Conservation (phyloP, 805 yeast genomes). For the Metschnikowia amazonensis region DNA sequence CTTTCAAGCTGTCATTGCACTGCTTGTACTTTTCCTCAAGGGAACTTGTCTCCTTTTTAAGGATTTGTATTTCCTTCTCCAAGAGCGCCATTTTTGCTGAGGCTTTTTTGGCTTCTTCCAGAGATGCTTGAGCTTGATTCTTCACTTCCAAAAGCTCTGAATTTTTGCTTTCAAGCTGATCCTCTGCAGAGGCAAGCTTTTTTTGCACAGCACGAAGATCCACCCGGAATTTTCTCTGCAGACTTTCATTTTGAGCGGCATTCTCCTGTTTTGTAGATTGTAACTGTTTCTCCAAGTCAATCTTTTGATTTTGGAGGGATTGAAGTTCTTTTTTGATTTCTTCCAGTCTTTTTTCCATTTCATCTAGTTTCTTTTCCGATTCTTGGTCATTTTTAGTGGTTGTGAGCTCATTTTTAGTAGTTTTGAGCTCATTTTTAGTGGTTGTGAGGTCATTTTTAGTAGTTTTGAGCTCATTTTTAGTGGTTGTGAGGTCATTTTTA, state of each 20-base stretch:
- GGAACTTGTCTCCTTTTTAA: neutral
- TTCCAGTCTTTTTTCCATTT: constrained; percentile 15
- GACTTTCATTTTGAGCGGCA: neutral
- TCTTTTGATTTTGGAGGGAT: constrained; percentile 6
- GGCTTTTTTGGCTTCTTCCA: neutral
- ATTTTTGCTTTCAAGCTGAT: neutral
- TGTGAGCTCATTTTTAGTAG: too few species aligned
- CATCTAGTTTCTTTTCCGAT: too few species aligned
- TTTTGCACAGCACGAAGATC: constrained; percentile 2
- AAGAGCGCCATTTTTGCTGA: neutral
- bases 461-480: too few species aligned
- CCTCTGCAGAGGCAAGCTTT: neutral
- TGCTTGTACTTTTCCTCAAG: neutral
- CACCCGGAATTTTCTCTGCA: constrained; percentile 1
- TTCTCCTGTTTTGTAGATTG: neutral
- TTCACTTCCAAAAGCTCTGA: neutral
- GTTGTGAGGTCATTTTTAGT: too few species aligned
- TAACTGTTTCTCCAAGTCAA: neutral
- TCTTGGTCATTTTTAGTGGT: too few species aligned
- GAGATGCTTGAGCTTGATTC: neutral
- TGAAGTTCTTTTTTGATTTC: constrained; percentile 18
- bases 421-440: too few species aligned
- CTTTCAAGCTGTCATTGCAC: constrained; percentile 18
- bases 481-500: too few species aligned
- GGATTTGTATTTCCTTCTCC: neutral